These are phyloP conservation scores for Plasmodium inui DNA, from an alignment of 169 alveolate species.

Conservation along the genomic window DNA sequence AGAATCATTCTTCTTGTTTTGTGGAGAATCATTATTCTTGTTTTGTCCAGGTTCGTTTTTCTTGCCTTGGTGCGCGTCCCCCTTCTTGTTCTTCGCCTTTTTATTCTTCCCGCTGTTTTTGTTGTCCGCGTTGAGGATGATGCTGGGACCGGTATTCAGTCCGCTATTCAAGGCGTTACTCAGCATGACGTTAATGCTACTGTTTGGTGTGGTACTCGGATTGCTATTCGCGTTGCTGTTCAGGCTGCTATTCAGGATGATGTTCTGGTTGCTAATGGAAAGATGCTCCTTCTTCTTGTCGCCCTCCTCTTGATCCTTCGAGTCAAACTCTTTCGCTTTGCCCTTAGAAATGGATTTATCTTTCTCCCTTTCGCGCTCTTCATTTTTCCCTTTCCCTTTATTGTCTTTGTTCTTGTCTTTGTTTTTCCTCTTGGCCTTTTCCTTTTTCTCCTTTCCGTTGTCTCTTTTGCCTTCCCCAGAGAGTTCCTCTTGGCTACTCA, in stretches of 20 bases:
- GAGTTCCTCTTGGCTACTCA: conserved; percentile 6
- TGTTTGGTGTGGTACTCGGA: background rate
- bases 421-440: conserved; percentile 6
- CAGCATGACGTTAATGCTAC: background rate
- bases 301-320: background rate
- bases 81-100: conserved; percentile 20
- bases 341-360: background rate
- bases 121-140: background rate
- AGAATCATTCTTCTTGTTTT: background rate
- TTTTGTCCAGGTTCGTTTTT: background rate
- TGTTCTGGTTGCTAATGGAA: background rate
- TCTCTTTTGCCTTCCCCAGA: background rate
- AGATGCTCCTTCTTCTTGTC: background rate
- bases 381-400: conserved; percentile 10
- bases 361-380: conserved; percentile 1
- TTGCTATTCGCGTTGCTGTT: background rate
- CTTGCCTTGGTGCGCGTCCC: background rate
- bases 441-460: conserved; percentile 8
- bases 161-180: background rate
- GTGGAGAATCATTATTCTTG: background rate
- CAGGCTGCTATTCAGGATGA: background rate
- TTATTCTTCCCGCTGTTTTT: background rate
- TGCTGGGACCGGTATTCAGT: background rate
- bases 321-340: background rate
- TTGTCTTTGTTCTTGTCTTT: conserved; percentile 39